These are phyloP conservation scores for Fusarium pseudonygamai DNA, from an alignment of 2,329 filamentous ascomycete genomes.

Conservation along the genomic window DNA sequence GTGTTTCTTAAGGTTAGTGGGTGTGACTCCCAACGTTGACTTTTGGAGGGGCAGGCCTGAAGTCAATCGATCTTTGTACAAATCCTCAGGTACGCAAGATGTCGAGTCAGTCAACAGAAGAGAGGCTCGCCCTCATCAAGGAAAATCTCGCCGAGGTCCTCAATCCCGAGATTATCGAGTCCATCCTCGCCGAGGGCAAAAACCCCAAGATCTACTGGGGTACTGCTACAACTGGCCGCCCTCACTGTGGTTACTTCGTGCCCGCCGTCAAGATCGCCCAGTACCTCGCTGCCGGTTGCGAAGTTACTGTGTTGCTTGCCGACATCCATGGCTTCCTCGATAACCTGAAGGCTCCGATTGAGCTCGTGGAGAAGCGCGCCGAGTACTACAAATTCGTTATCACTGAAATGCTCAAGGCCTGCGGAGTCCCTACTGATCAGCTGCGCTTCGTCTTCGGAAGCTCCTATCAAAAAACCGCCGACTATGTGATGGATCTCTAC, in stretches of 20 bases:
- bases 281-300: conserved; percentile 84
- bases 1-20: neutral
- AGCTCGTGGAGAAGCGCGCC: conserved; percentile 83
- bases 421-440: conserved; percentile 80
- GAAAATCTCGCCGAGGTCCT: conserved; percentile 85
- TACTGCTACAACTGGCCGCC: conserved; percentile 85
- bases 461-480: conserved; percentile 76
- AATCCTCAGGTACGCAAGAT: neutral
- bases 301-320: conserved; percentile 80
- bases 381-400: conserved; percentile 86
- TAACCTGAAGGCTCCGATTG: conserved; percentile 86
- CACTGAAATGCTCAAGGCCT: conserved; percentile 76
- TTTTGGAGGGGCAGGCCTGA: conserved; percentile 15
- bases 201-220: conserved; percentile 88
- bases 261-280: conserved; percentile 91
- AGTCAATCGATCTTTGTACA: neutral
- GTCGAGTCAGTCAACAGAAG: conserved; percentile 42
- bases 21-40: neutral
- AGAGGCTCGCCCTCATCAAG: conserved; percentile 79
- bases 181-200: conserved; percentile 74
- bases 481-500: conserved; percentile 91
- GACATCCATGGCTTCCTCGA: conserved; percentile 82
- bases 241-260: conserved; percentile 90
- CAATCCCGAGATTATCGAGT: conserved; percentile 84
- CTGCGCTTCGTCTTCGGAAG: conserved; percentile 87